These are phyloP conservation scores for Deuterostichococcus epilithicus DNA, from an alignment of 139 green algal species.

Conservation along the genomic window DNA sequence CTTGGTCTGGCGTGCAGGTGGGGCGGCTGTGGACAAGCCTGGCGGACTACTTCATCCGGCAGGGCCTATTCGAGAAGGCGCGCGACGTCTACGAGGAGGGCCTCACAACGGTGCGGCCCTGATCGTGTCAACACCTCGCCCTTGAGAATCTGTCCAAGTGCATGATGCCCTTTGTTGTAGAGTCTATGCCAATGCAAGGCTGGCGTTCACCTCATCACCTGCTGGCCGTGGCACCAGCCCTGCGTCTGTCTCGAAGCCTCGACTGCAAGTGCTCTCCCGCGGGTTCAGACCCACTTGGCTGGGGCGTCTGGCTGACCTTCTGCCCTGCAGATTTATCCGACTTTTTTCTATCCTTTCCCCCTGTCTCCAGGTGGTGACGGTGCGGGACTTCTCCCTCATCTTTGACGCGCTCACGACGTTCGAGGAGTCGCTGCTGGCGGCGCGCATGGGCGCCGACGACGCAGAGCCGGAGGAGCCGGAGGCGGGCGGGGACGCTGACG, in stretches of 20 bases:
- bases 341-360: slow-evolving; percentile 8
- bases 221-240: too few relatives aligned
- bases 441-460: slow-evolving; percentile 34
- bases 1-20: too few relatives aligned
- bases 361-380: slow-evolving; percentile 24
- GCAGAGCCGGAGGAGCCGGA: slow-evolving; percentile 32
- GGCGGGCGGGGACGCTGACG: slow-evolving; percentile 28
- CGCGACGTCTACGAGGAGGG: slow-evolving; percentile 97
- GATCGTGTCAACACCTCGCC: too few relatives aligned
- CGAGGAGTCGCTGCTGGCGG: slow-evolving; percentile 78
- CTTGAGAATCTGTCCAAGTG: too few relatives aligned
- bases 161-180: too few relatives aligned
- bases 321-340: too few relatives aligned
- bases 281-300: too few relatives aligned
- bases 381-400: slow-evolving; percentile 94
- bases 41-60: slow-evolving; percentile 97
- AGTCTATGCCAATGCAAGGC: too few relatives aligned
- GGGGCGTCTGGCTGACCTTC: too few relatives aligned
- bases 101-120: slow-evolving; percentile 60
- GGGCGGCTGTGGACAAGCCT: slow-evolving; percentile 92
- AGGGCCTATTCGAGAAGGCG: slow-evolving; percentile 91
- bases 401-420: slow-evolving; percentile 95
- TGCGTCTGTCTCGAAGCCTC: too few relatives aligned
- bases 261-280: too few relatives aligned
- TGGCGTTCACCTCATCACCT: too few relatives aligned